Percentiles rank a stretch among this genome's conserved stretches.
These are phyloP conservation scores for Acanthamoeba sp. DNA, from an alignment of 208 protist species.

Conservation along the genomic window DNA sequence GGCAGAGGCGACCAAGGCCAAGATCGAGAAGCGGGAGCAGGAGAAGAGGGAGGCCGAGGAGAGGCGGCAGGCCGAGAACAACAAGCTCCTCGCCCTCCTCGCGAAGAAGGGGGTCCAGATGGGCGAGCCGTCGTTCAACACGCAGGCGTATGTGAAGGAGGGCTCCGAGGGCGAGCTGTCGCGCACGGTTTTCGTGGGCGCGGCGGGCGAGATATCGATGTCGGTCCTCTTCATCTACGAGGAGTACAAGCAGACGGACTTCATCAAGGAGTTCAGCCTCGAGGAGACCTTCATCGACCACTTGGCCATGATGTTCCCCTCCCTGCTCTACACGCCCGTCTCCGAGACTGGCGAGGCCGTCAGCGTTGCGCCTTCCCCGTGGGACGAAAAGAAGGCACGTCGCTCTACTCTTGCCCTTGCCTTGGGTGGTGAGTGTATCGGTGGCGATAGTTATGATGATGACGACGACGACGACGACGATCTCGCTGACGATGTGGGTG, in stretches of 20 bases:
- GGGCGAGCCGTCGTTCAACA: conserved; percentile 41
- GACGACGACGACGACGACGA: no score
- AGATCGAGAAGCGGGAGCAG: neutral
- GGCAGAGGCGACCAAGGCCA: neutral
- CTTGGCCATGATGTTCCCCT: conserved; percentile 83
- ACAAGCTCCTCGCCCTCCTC: conserved; percentile 19
- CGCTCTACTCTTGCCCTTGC: neutral
- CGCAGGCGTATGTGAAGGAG: neutral
- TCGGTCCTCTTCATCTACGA: conserved; percentile 96
- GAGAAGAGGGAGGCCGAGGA: neutral
- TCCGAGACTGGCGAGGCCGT: neutral
- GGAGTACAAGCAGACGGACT: conserved; percentile 94
- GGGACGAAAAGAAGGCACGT: conserved; percentile 37
- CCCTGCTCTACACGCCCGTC: neutral
- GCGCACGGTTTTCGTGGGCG: conserved; percentile 40
- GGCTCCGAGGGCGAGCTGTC: conserved; percentile 47
- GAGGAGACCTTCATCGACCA: conserved; percentile 82
- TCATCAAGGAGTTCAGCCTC: conserved; percentile 93
- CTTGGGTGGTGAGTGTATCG: neutral
- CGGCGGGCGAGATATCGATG: conserved; percentile 90
- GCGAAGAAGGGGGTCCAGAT: conserved; percentile 67
- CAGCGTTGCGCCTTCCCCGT: neutral
- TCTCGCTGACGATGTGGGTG: no score
- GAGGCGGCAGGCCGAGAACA: conserved; percentile 9
- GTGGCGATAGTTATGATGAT: no score